Evolutionary conservation across 331 rosid genomes (phyloP), one percentile per base, ranked within the genome.

Genomic region (Acacia concinna): DNA sequence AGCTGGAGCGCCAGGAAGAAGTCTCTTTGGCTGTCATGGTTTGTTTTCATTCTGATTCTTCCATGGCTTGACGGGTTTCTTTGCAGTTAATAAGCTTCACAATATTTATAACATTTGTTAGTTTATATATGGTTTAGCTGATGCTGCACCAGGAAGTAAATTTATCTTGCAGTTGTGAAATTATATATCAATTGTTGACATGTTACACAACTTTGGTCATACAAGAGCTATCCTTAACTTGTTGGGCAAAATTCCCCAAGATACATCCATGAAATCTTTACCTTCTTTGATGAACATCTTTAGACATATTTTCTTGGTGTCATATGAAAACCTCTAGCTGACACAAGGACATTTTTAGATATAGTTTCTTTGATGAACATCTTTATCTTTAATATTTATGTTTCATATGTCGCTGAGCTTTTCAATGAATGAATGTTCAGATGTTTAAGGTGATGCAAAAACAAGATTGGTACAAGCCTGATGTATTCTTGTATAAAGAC

Each of bases 1-100:
- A 95, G 85, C 94, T 95, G 60, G 99, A 95, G 85, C 98, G 98
- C 67, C 99, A 95, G 76, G 94, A 93, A 60, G 92, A 93, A 81
- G 94, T 91, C 68, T 72, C 88, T 84, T 89, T 95, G 84, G 92
- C 98, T 82, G 78, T 88, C 84, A 87, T 68, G 98, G 99, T 95
- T 25, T 68, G 30, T 74, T 51, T 40, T 65, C 6, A 34, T 23
- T 37, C 76, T 44, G 17, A 0, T 37, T 76, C 1, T 79, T 67
- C 47, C 23, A 18, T 78, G 31, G 56, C 14, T 74, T 82, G 1
- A 10, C 23, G 8, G 1, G 71, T 71, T 74, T 21, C 27, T 30
- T 43, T 8, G n/a, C n/a, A n/a, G n/a, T n/a, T n/a, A n/a, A n/a
- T n/a, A n/a, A n/a, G n/a, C n/a, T n/a, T n/a, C n/a, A n/a, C n/a